phyloP scores from a whole-genome alignment of 129 eudicot genomes.

The Tagetes patula region DNA sequence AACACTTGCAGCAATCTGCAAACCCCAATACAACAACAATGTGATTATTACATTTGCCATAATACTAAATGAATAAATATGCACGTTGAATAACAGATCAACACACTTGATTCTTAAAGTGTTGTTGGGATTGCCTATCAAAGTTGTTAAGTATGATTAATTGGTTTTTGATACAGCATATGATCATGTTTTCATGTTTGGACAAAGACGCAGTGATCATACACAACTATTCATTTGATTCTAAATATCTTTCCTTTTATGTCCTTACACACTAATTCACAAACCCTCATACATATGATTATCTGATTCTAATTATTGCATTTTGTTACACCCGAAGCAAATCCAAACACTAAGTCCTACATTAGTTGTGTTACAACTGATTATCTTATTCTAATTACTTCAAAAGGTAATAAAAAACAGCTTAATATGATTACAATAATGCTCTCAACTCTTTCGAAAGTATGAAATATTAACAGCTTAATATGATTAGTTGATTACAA shows the following conservation, averaged over 20 bases:
- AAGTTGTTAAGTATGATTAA: not conserved
- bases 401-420: not conserved
- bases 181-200: not conserved
- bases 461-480: not conserved
- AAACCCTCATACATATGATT: too few relatives aligned
- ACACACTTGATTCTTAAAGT: too few relatives aligned
- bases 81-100: not conserved
- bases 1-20: constrained; percentile 63
- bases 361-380: too few relatives aligned
- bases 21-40: constrained; percentile 16
- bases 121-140: not conserved
- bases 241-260: not conserved
- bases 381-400: not conserved
- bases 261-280: not conserved
- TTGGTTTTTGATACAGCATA: not conserved
- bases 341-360: not conserved
- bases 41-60: not conserved
- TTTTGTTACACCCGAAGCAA: not conserved
- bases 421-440: too few relatives aligned
- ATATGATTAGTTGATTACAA: not conserved
- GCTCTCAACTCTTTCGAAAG: not conserved
- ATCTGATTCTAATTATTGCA: not conserved
- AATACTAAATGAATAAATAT: not conserved
- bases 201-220: too few relatives aligned
- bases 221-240: not conserved